Evolutionary conservation across 495 filamentous ascomycete genomes (phyloP), one percentile per base, ranked within the genome.

Genomic region (Penicillium atrosanguineum): DNA sequence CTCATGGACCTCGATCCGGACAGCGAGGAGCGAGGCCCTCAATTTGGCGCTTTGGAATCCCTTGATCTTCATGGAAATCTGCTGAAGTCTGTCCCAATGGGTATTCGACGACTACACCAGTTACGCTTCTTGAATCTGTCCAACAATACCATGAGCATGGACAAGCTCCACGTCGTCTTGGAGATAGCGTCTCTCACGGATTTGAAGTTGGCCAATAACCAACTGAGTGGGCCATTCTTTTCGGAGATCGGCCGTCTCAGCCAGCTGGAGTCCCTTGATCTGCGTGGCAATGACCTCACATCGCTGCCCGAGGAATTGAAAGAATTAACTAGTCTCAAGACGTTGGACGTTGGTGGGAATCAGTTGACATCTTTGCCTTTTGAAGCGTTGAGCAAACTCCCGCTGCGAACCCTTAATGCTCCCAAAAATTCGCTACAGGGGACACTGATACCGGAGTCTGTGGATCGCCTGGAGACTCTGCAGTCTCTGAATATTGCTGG

Each of bases 61-160:
- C 65, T 97, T 8, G 94, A 99, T 64, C 69, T 97, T 46, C 88
- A 96, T 69, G 86, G 88, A 20, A 99, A 99, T 66, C 66, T 82
- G 46, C 73, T 99, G 16, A 21, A 66, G 78, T 8, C 62, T 12
- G 1, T 97, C 16, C 94, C 95, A 0, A 67, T 84, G 57, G 92
- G 93, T 1, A 63, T 97, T 48, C 77, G 88, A 58, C 77, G 87
- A 43, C 75, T 97, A 36, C 74, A 84, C 38, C 70, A 82, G 50
- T 73, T 99, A 42, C 90, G 87, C 9, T 83, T 80, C 8, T 77
- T 99, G 21, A 97, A 97, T 61, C 69, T 99, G 54, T 89, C 92
- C 1, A 84, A 88, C 55, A 98, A 98, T 67, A 79, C 83, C 37
- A 79, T 98, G 25, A 74, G 71, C 1, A 87, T 89, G 68, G 76